These are phyloP conservation scores for Cyberlindnera mrakii DNA, from an alignment of 805 yeast genomes.

Conservation along the genomic window DNA sequence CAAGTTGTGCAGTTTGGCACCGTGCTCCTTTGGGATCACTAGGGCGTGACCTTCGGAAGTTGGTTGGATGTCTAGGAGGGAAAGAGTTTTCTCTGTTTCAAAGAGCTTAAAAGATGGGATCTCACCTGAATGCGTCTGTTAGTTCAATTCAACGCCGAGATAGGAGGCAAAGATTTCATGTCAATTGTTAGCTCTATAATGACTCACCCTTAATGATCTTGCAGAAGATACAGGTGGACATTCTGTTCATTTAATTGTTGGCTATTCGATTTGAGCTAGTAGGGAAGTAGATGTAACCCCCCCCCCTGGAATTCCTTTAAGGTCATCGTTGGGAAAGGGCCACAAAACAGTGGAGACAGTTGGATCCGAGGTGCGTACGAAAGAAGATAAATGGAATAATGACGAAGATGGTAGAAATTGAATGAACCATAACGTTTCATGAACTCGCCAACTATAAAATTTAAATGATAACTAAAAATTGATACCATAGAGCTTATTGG, in stretches of 20 bases:
- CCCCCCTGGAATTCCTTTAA: too few relatives aligned
- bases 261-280: too few relatives aligned
- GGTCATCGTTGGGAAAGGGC: too few relatives aligned
- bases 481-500: too few relatives aligned
- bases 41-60: conserved; percentile 83
- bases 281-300: too few relatives aligned
- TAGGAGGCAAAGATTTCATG: neutral
- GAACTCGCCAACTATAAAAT: too few relatives aligned
- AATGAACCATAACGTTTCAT: too few relatives aligned
- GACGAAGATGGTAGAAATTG: too few relatives aligned
- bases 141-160: neutral
- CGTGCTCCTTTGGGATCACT: conserved; percentile 90
- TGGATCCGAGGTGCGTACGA: too few relatives aligned
- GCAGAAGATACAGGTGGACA: conserved; percentile 75
- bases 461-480: too few relatives aligned
- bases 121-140: conserved; percentile 53
- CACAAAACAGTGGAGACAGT: too few relatives aligned
- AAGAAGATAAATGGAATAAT: too few relatives aligned
- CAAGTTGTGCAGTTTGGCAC: conserved; percentile 84
- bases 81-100: conserved; percentile 76
- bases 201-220: conserved; percentile 77
- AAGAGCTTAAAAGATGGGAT: conserved; percentile 88
- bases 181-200: neutral
- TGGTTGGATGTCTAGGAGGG: conserved; percentile 93
- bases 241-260: conserved; percentile 10